phyloP scores from a whole-genome alignment of 805 yeast genomes.

The Lachancea mirantina region DNA sequence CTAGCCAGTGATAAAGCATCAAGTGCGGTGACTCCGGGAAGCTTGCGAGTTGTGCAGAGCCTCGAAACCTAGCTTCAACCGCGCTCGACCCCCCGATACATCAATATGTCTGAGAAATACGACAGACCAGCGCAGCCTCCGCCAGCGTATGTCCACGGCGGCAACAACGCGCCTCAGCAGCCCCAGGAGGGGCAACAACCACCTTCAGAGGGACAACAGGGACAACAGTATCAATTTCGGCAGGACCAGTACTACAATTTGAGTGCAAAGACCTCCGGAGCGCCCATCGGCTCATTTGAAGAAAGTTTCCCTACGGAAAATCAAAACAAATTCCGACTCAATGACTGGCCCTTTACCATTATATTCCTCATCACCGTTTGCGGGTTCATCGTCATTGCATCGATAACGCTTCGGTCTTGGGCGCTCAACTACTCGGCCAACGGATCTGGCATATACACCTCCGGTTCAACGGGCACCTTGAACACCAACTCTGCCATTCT shows the following conservation, averaged over 20 bases:
- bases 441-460: conserved; percentile 57
- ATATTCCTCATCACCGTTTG: conserved; percentile 43
- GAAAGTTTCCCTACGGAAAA: conserved; percentile 49
- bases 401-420: conserved; percentile 60
- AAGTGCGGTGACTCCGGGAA: no score
- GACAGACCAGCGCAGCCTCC: conserved; percentile 17
- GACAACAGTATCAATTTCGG: conserved; percentile 19
- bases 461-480: conserved; percentile 49
- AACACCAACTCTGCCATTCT: conserved; percentile 70
- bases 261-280: conserved; percentile 29
- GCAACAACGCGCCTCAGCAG: conserved; percentile 2
- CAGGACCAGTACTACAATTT: conserved; percentile 26
- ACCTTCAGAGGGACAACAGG: conserved; percentile 4
- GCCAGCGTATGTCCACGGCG: conserved; percentile 11
- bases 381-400: conserved; percentile 68
- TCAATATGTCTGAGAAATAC: conserved; percentile 11
- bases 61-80: no score
- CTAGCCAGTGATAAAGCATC: no score
- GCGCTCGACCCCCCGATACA: no score
- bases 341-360: conserved; percentile 66
- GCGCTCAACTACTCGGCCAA: conserved; percentile 44
- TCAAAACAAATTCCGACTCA: conserved; percentile 52
- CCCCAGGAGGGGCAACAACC: conserved; percentile 5
- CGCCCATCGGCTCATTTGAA: conserved; percentile 46
- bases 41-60: no score